These are phyloP conservation scores for Aureobasidium lini DNA, from an alignment of 2,329 filamentous ascomycete species.

Conservation along the genomic window DNA sequence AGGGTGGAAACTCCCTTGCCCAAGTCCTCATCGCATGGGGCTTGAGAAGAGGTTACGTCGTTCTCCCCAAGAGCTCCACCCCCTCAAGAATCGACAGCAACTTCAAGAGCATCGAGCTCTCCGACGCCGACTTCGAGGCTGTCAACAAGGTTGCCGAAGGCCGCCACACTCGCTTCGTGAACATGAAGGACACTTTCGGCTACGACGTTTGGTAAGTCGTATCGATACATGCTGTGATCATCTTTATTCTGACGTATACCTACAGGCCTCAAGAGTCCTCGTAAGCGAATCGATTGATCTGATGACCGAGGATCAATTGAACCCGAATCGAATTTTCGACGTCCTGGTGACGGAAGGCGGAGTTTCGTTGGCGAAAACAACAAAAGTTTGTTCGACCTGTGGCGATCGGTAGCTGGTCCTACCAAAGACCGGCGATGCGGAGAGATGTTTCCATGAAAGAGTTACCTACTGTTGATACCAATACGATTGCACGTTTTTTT, in stretches of 20 bases:
- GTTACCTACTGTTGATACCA: slow-evolving; percentile 8
- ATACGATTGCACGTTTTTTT: slow-evolving; percentile 1
- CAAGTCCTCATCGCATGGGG: slow-evolving; percentile 61
- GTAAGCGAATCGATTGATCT: not conserved
- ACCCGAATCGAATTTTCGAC: not conserved
- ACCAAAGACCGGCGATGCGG: not conserved
- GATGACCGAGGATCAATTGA: not conserved
- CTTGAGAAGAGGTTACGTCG: slow-evolving; percentile 56
- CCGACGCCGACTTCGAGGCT: slow-evolving; percentile 47
- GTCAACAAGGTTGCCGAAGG: slow-evolving; percentile 58
- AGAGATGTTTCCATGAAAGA: slow-evolving; percentile 4
- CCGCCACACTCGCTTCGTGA: slow-evolving; percentile 64
- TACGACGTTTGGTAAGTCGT: slow-evolving; percentile 50
- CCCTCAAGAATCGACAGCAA: slow-evolving; percentile 62
- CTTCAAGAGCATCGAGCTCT: slow-evolving; percentile 54
- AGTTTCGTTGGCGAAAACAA: slow-evolving; percentile 1
- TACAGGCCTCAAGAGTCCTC: slow-evolving; percentile 28
- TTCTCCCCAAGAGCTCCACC: slow-evolving; percentile 64
- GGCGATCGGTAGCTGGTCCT: slow-evolving; percentile 13
- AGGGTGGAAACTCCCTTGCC: slow-evolving; percentile 51
- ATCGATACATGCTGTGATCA: not conserved
- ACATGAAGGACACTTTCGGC: slow-evolving; percentile 76
- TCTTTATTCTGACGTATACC: not conserved
- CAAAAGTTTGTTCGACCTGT: slow-evolving; percentile 5
- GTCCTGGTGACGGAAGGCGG: slow-evolving; percentile 11